Base-by-base conservation (phyloP, 129 eudicot species). In the Tanacetum coccineum region DNA sequence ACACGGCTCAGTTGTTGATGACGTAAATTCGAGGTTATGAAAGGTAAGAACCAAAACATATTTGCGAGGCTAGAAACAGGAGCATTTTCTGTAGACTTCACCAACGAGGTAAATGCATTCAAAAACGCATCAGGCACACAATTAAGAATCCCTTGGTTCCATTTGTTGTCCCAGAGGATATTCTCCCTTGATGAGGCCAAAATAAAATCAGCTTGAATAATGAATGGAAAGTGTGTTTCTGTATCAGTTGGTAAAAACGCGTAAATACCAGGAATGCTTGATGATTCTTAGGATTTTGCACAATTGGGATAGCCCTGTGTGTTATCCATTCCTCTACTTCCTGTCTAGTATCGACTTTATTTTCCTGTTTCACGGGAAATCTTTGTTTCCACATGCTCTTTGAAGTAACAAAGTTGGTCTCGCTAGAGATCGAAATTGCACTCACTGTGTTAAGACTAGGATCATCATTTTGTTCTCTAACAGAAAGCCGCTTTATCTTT, bases 341-440 rank as follows among this genome's bases (percentile, higher is more conserved):
- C 55, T 22, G 54, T 76, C 87, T 65, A 14, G 60, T 70, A 14
- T 81, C 82, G 1, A 73, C 84, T 68, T 19, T 73, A 26, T 70
- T 50, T 1, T 76, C 84, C 5, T 4, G 19, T 13, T 62, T 85
- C 54, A 85, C 90, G 0, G 82, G 78, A 70, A 78, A 85, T 26
- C 74, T 72, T 58, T 85, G 90, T 74, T 74, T 76, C 87, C 90
- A 85, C 87, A 85, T 62, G 54, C 79, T 75, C 80, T 77, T 85
- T 52, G 60, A 61, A 9, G 77, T 48, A 17, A 57, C 58, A 63
- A 82, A 79, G 59, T 82, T 40, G 18, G 30, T 76, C 68, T 82
- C 91, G 42, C 75, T 79, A 0, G 77, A 76, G 17, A 85, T 82
- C 2, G 91, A 85, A 13, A 85, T 68, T 22, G 85, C 79, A 12